Evolutionary conservation across 148 eudicot species (phyloP), one percentile per base, ranked within the genome.

Genomic region (Selenicereus undatus): DNA sequence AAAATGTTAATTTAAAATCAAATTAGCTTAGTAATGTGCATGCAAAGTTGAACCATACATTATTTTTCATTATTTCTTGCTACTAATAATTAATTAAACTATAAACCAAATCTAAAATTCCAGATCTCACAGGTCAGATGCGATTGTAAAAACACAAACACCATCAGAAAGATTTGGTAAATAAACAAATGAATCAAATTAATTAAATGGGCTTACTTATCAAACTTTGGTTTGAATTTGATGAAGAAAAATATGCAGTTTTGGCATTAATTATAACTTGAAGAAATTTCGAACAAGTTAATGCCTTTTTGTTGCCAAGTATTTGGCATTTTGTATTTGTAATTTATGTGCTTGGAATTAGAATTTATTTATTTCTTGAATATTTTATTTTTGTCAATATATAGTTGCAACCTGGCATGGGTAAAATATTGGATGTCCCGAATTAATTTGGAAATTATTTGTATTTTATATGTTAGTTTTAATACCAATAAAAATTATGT

Each of bases 191-290:
- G 26, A 62, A n/a, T 62, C 3, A 48, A 56, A 56, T 56, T 14
- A 54, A 54, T 54, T 1, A 56, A 66, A 26, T 66, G 16, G 35
- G 71, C 4, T 66, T 66, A 27, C 71, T 66, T 66, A 66, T 62
- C 27, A 62, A 62, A 66, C 35, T 26, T 66, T 66, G 35, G 71
- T 66, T 66, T 27, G 35, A 66, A 66, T 66, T 66, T 66, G 71
- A 66, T 66, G 71, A 27, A 66, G 13, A n/a, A 64, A 27, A 32
- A 32, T 32, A 66, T 66, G 22, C 13, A 66, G 30, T 66, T 66
- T 0, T 66, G 32, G 32, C 36, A 27, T 66, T 26, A 66, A 64
- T 39, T 39, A 39, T 39, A 10, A n/a, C 2, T 8, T 64, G 69
- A 64, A 64, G 69, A 12, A 66, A 27, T 16, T 66, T 66, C 3